Conservation (phyloP, 2,329 filamentous ascomycete species). For the Colletotrichum sidae region DNA sequence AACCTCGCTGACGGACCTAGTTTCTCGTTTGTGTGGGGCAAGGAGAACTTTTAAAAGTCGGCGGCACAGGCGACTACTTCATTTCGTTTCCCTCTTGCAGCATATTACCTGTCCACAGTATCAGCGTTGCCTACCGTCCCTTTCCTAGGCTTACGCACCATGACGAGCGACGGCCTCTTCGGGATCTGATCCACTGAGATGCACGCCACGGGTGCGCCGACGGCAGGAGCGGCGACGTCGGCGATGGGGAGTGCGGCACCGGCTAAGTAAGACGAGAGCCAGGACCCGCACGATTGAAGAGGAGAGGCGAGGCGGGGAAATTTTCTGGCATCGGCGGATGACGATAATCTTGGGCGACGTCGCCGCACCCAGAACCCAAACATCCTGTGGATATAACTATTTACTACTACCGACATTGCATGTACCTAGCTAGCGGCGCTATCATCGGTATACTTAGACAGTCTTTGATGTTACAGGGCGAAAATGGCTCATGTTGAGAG, state of each 20-base stretch:
- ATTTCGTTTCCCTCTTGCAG: conserved; percentile 36
- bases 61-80: conserved; percentile 29
- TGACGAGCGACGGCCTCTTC: conserved; percentile 1
- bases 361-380: conserved; percentile 16
- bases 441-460: conserved; percentile 38
- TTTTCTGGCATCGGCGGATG: conserved; percentile 34
- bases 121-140: conserved; percentile 23
- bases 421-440: conserved; percentile 37
- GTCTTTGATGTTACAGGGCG: conserved; percentile 22
- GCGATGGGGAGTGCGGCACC: neutral
- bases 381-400: conserved; percentile 34
- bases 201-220: conserved; percentile 32
- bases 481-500: conserved; percentile 25
- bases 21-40: conserved; percentile 76
- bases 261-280: conserved; percentile 4
- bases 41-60: conserved; percentile 71
- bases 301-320: conserved; percentile 4
- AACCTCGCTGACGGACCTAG: conserved; percentile 46
- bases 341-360: conserved; percentile 36
- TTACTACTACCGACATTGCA: conserved; percentile 36
- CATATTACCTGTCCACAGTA: conserved; percentile 34
- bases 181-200: conserved; percentile 28
- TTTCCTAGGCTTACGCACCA: neutral
- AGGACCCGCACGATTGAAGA: neutral
- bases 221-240: conserved; percentile 27